These are phyloP conservation scores for Panicum virgatum DNA, from an alignment of 202 grass and related monocot species.

Conservation along the genomic window DNA sequence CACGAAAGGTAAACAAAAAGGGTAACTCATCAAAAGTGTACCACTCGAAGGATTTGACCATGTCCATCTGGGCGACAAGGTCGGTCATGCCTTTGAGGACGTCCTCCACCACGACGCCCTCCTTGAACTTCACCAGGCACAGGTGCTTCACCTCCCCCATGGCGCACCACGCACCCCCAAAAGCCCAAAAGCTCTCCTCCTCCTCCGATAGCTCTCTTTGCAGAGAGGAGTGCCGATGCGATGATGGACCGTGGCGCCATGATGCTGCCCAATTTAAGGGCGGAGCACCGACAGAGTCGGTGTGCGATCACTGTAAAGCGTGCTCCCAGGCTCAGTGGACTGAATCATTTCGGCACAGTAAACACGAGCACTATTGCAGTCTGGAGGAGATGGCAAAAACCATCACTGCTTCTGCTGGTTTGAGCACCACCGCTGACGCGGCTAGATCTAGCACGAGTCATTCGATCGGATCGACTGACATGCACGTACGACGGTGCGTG, in stretches of 20 bases:
- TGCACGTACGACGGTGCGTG: not conserved
- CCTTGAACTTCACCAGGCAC: slow-evolving; percentile 61
- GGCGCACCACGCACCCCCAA: not conserved
- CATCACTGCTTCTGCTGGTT: not conserved
- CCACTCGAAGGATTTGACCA: slow-evolving; percentile 78
- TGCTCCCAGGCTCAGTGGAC: not conserved
- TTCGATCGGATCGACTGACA: slow-evolving; percentile 15
- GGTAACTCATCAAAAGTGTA: slow-evolving; percentile 18
- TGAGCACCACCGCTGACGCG: not conserved
- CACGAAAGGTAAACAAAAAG: not conserved
- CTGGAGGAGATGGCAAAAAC: too few species aligned
- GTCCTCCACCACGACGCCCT: slow-evolving; percentile 51
- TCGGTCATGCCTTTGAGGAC: slow-evolving; percentile 52
- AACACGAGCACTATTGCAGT: not conserved
- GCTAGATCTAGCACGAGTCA: slow-evolving; percentile 34
- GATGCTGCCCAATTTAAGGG: slow-evolving; percentile 14
- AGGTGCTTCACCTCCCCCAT: slow-evolving; percentile 68
- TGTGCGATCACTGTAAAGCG: not conserved
- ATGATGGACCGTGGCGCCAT: slow-evolving; percentile 12
- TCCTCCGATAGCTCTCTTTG: not conserved
- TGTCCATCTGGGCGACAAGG: slow-evolving; percentile 54
- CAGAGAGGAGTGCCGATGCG: not conserved
- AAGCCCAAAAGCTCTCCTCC: slow-evolving; percentile 2
- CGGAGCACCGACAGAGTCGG: not conserved
- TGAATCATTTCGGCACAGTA: slow-evolving; percentile 33